Base-by-base conservation (phyloP, 2,329 filamentous ascomycete genomes). In the Reticulascus tulasneorum region DNA sequence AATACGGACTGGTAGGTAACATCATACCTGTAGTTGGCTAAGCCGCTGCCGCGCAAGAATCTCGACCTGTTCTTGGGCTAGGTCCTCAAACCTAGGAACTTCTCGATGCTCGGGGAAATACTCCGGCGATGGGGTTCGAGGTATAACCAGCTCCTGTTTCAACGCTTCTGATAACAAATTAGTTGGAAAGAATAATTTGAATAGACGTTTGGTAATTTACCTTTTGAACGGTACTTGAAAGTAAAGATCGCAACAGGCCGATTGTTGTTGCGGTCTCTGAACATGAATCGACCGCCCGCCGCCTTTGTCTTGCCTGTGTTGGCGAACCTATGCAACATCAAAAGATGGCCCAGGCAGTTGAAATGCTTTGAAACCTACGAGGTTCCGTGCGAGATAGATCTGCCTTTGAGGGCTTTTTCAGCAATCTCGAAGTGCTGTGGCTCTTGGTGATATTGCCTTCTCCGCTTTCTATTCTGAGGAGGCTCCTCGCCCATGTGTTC, bases 401-500 rank as follows among this genome's bases (percentile, higher is more conserved):
- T 51, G 7, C 58, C 59, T 22, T 63, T 61, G 4, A 63, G 43
- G 0, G 58, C 50, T 35, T 60, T 54, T 27, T 62, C 59, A 1
- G 58, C 43, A 3, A 62, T 44, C 35, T 56, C 50, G 7, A 31
- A 42, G 17, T 9, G 22, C n/a, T n/a, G 17, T 16, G 37, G 40
- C 20, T 42, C 27, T 12, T 25, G 11, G 27, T 29, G 29, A 12
- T 24, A 29, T 17, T 31, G 23, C 24, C 16, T 17, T 2, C 13
- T 10, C 26, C 27, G 8, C 9, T 3, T 7, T 19, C 2, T 16
- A 10, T 12, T 4, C 5, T 5, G 6, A 15, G 3, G 4, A 18
- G 9, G 2, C 18, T 33, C 37, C 8, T 22, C 4, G 12, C 42
- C 9, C 13, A 43, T 46, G 15, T 33, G n/a, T 15, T 17, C 17